Percentiles rank a stretch among this genome's conserved stretches.
phyloP scores from a whole-genome alignment of 441 rosid species.

The Adansonia madagascariensis region DNA sequence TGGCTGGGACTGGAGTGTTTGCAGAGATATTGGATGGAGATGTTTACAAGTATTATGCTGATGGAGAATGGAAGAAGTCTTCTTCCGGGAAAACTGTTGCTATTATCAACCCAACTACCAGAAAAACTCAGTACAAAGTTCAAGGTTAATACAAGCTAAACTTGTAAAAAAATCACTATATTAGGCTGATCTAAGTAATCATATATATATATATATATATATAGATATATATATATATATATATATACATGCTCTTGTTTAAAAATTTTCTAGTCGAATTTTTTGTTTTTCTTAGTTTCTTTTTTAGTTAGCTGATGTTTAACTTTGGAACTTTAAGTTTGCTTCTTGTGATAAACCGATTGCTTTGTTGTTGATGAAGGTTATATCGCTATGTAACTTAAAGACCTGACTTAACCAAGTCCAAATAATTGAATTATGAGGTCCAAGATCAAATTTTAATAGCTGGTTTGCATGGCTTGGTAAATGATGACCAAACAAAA shows the following conservation, averaged over 20 bases:
- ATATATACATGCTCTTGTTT: too few relatives aligned
- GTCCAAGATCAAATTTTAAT: not conserved
- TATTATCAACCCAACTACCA: slow-evolving; percentile 82
- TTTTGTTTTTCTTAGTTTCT: too few relatives aligned
- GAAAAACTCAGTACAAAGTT: slow-evolving; percentile 87
- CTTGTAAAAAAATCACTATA: not conserved
- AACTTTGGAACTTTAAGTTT: not conserved
- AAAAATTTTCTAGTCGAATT: too few relatives aligned
- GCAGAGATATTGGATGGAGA: slow-evolving; percentile 79
- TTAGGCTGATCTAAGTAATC: not conserved
- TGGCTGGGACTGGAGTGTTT: slow-evolving; percentile 76
- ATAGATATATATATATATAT: too few relatives aligned
- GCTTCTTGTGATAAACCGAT: not conserved
- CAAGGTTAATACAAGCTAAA: slow-evolving; percentile 59
- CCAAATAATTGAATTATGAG: not conserved
- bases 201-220: not conserved
- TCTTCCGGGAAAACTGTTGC: slow-evolving; percentile 77
- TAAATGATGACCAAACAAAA: not conserved
- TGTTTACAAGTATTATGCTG: slow-evolving; percentile 72
- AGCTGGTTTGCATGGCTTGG: not conserved
- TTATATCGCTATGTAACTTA: not conserved
- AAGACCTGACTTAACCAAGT: too few relatives aligned
- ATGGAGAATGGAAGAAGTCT: slow-evolving; percentile 84
- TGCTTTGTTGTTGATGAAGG: not conserved
- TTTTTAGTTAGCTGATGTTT: not conserved